Base-by-base conservation (phyloP, 495 filamentous ascomycete genomes). In the Aspergillus ostianus region DNA sequence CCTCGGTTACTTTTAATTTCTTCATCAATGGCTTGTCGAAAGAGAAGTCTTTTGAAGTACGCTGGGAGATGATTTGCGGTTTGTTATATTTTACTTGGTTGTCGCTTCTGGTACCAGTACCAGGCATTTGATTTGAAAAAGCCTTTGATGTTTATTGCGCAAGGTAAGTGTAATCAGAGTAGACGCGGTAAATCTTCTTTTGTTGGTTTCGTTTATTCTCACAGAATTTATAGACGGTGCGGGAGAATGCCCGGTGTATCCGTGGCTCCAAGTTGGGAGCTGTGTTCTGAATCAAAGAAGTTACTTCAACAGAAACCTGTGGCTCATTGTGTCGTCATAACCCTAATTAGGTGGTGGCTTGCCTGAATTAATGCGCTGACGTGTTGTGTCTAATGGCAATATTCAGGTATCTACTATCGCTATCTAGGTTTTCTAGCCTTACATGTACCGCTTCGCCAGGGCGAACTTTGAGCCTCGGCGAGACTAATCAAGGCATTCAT, bases 91-190 rank as follows among this genome's bases (percentile, higher is more conserved):
- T 23, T 44, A 46, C 23, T 55, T 53, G 27, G 52, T 54, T 54
- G 19, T 45, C 19, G 27, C 27, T 54, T 54, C 27, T 54, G 27
- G 10, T 51, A 51, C 20, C 20, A 51, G 49, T 51, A 27, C 2
- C 49, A 26, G 49, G 10, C 10, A 9, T 51, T 51, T 51, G 20
- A 18, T 51, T 51, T 13, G 10, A 13, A 51, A 3, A 51, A 51
- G 18, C 20, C 20, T 51, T 51, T 26, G 20, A 51, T 51, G 10
- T 51, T 51, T 51, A 13, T 51, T 51, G 10, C 20, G 20, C 20
- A 51, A 51, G 49, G 10, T 51, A 51, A 51, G 49, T 51, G 20
- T 51, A 51, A 51, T 51, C 49, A 51, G 49, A 51, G 49, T 51
- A 51, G 49, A 51, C 27, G 20, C 20, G 20, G 49, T 51, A 15